phyloP scores from a whole-genome alignment of 2,329 filamentous ascomycete species.

The Fulvia fulva region DNA sequence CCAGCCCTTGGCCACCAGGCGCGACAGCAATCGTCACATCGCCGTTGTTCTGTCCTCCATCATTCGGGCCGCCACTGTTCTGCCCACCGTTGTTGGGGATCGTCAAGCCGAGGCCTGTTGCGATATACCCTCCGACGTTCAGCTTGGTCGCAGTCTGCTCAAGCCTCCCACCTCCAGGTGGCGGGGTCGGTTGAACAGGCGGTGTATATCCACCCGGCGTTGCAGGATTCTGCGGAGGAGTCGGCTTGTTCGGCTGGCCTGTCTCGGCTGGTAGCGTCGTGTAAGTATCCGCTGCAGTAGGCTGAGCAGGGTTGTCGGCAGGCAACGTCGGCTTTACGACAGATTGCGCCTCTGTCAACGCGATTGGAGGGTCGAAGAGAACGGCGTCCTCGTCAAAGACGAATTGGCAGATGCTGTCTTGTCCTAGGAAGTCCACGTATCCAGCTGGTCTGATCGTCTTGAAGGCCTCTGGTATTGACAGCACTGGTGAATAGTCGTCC shows the following conservation, averaged over 20 bases:
- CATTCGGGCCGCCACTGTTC: background rate
- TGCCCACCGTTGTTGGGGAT: background rate
- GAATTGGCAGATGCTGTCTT: constrained; percentile 5
- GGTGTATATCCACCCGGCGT: background rate
- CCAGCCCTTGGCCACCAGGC: background rate
- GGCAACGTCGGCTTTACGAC: constrained; percentile 7
- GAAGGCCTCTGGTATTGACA: constrained; percentile 20
- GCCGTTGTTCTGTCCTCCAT: background rate
- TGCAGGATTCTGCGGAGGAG: background rate
- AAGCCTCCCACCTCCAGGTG: background rate
- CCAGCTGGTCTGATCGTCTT: constrained; percentile 12
- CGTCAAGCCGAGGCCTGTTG: constrained; percentile 6
- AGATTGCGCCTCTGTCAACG: constrained; percentile 7
- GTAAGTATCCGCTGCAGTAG: constrained; percentile 1
- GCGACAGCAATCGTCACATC: background rate
- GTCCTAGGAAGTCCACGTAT: background rate
- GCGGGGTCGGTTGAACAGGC: background rate
- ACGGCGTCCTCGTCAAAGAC: constrained; percentile 14
- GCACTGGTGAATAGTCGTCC: constrained; percentile 21
- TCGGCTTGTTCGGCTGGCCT: background rate
- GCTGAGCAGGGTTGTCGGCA: background rate
- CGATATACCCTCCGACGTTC: constrained; percentile 3
- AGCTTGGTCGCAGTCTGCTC: background rate
- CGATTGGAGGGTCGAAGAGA: constrained; percentile 23
- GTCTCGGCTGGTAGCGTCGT: background rate